Evolutionary conservation across 495 filamentous ascomycete genomes (phyloP), one percentile per base, ranked within the genome.

Genomic region (Talaromyces wortmannii): DNA sequence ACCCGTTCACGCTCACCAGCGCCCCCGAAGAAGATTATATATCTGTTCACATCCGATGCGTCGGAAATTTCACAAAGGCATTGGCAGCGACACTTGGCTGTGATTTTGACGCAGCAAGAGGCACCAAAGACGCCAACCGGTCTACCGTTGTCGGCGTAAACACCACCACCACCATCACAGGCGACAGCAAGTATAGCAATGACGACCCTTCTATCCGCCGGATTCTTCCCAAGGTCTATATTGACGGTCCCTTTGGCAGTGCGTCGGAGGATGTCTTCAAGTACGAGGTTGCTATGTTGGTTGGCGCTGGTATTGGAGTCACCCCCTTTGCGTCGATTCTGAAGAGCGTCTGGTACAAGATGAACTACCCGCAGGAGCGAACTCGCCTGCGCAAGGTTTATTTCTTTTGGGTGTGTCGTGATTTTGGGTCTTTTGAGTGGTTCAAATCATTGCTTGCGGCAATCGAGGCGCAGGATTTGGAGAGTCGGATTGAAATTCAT

Each of bases 251-350:
- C 7, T 91, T 89, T 59, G 87, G 87, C n/a, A 86, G 81, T 32
- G 84, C 85, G 4, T 88, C 88, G 8, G 85, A 89, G 44, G 52
- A 63, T 52, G 72, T 95, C 45, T 92, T 95, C 70, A 86, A 94
- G 64, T 92, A 92, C 70, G 90, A 95, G 70, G 89, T 95, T 59
- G 89, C 89, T 12, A 84, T 95, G n/a, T 84, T 95, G 52, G 89
- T 94, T 58, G 90, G 90, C 55, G 92, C 90, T 4, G 90, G 90
- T 72, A 95, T 95, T 61, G 90, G 90, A 62, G 89, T 94, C 45
- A 95, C 90, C 13, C 90, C 90, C 4, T 95, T 90, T 87, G 90
- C 90, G 7, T 79, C 85, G 15, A 94, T 94, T 58, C 77, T 91
- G 61, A 91, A 91, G 74, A 88, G 84, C 54, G 89, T 91, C 67